phyloP scores from a whole-genome alignment of 2,329 filamentous ascomycete species.

The Leptographium lundbergii region DNA sequence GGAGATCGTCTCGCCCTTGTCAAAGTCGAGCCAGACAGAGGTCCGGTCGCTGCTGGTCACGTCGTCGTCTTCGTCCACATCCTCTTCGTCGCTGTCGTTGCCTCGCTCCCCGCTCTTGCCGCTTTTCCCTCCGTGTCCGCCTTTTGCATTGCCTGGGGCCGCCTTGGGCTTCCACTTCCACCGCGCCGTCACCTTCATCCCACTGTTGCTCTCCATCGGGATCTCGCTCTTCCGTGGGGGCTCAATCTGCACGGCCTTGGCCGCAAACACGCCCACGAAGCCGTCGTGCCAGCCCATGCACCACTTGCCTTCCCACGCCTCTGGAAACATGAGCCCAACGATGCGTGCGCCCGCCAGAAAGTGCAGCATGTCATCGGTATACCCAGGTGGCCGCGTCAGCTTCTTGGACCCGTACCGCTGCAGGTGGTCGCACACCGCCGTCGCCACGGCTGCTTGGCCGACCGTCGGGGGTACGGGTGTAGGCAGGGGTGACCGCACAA shows the following conservation, averaged over 20 bases:
- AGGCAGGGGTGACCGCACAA: slow-evolving; percentile 19
- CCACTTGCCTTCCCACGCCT: slow-evolving; percentile 42
- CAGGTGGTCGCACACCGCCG: slow-evolving; percentile 22
- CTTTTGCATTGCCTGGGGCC: not conserved
- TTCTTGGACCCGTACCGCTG: slow-evolving; percentile 22
- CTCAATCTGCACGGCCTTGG: slow-evolving; percentile 35
- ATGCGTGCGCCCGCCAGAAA: slow-evolving; percentile 34
- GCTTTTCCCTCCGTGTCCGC: not conserved
- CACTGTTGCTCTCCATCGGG: slow-evolving; percentile 31
- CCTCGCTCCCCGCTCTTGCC: slow-evolving; percentile 4
- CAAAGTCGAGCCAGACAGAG: slow-evolving; percentile 43
- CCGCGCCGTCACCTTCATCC: slow-evolving; percentile 33
- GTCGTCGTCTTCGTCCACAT: slow-evolving; percentile 11
- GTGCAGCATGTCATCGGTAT: slow-evolving; percentile 22
- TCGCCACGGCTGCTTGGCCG: slow-evolving; percentile 20
- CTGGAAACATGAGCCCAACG: slow-evolving; percentile 37
- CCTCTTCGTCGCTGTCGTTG: not conserved
- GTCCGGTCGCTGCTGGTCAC: slow-evolving; percentile 17
- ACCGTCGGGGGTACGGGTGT: slow-evolving; percentile 18
- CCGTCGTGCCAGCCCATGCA: slow-evolving; percentile 45
- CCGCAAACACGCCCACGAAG: slow-evolving; percentile 33
- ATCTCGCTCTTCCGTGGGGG: slow-evolving; percentile 33
- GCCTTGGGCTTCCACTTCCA: slow-evolving; percentile 37
- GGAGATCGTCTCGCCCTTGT: slow-evolving; percentile 53
- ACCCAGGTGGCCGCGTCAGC: slow-evolving; percentile 20